Base-by-base conservation (phyloP, 2,329 filamentous ascomycete genomes). In the Cadophora sp. region DNA sequence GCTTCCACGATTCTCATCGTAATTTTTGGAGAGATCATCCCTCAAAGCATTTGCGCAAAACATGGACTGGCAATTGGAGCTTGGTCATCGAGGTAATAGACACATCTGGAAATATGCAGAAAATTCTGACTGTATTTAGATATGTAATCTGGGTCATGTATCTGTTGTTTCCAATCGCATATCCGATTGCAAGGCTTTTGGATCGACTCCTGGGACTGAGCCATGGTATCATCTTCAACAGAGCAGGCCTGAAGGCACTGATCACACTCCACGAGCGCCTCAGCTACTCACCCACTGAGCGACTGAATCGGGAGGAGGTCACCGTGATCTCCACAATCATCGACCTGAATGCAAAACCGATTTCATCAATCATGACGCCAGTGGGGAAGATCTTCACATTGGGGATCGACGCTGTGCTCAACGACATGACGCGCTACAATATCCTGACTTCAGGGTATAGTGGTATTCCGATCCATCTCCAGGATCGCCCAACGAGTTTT, bases 321-420 rank as follows among this genome's bases (percentile, higher is more conserved):
- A 97, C 94, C 66, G 97, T 97, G 78, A 98, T 98, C 79, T 96
- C 92, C 69, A 93, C 94, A 50, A 94, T 97, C 20, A 83, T 98
- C 67, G 95, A 98, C 77, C 83, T 98, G 72, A 97, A 97, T 81
- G 93, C 94, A 72, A 97, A 97, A 81, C 85, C 93, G 0, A 93
- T 98, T 6, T 92, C 91, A 56, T 90, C 87, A 74, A 96, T 98
- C 78, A 98, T 98, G 95, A 98, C 95, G 0, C 95, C 95, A 0
- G 97, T 98, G 90, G 88, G 91, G 53, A 94, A 97, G 75, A 93
- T 97, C 59, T 98, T 96, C 77, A 93, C 91, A 70, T 91, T 98
- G 86, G 92, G 93, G 4, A 90, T 94, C 64, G 93, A 98, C 74
- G 94, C 94, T 2, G 84, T 97, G 1, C 81, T 98, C 62, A 93